Evolutionary conservation across 768 basidiomycete genomes (phyloP), one percentile per base, ranked within the genome.

Genomic region (Leccinum longicurvipes): DNA sequence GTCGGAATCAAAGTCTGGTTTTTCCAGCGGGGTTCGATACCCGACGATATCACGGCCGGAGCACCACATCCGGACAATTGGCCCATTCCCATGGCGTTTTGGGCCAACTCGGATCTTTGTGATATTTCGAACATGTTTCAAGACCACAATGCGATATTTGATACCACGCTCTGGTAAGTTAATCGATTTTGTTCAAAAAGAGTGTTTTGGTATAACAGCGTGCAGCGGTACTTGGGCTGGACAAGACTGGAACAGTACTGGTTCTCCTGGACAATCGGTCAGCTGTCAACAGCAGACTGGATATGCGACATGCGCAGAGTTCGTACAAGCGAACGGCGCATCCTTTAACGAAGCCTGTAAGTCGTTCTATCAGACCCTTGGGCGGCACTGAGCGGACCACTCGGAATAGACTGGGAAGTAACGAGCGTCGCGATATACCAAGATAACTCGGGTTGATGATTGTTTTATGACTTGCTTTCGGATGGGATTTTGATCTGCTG

Each of bases 191-290:
- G 21, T 55, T 29, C 15, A 28, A 36, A 19, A 31, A 32, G 49
- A 23, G 21, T 28, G 23, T 24, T 63, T 48, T 31, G 63, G 31
- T 54, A n/a, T 39, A 36, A 46, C 52, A 23, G 14, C 23, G 42
- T 52, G 32, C 58, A 87, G 91, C 63, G 93, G 93, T 57, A 90
- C 94, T 60, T 98, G 93, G 94, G 93, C 93, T 11, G 83, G 85
- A 47, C 75, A 74, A 48, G 87, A 82, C n/a, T 98, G 94, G 94
- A 74, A 72, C 49, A 59, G 64, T 24, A 72, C 86, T 49, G 91
- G 91, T 25, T 79, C 86, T 50, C 90, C 89, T 14, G 93, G 93
- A 51, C 93, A 95, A 73, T 83, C 82, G 17, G 81, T 88, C 69
- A 93, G 89, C 69, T 98, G 94, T 64, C 90, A 91, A 14, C 76